A percentile compares a stretch with the other conserved stretches of the same genome.
phyloP scores from a whole-genome alignment of 2,329 filamentous ascomycete species.

The Alternaria ethzedia region DNA sequence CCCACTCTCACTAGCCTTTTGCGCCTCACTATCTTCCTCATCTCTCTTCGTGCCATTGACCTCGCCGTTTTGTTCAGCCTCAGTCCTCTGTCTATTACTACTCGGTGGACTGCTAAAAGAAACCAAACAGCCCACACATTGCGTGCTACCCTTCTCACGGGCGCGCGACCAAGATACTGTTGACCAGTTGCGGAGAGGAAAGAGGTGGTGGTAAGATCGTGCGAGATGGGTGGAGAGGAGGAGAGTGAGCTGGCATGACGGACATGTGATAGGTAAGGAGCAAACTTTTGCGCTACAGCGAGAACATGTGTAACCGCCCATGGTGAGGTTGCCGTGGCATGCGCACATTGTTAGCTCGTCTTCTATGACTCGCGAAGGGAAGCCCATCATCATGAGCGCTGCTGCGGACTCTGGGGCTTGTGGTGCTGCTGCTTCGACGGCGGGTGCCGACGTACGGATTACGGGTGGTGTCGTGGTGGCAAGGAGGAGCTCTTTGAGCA shows the following conservation, averaged over 20 bases:
- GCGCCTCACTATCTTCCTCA: slow-evolving; percentile 44
- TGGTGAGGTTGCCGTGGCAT: slow-evolving; percentile 82
- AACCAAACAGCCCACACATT: slow-evolving; percentile 80
- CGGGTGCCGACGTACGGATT: slow-evolving; percentile 64
- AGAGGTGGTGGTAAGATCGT: slow-evolving; percentile 49
- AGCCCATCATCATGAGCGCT: slow-evolving; percentile 93
- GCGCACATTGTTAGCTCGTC: slow-evolving; percentile 79
- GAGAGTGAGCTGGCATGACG: slow-evolving; percentile 86
- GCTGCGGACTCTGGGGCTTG: slow-evolving; percentile 50
- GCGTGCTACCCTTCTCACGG: slow-evolving; percentile 48
- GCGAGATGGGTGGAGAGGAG: slow-evolving; percentile 77
- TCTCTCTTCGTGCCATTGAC: slow-evolving; percentile 23
- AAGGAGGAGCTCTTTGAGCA: slow-evolving; percentile 89
- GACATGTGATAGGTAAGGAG: slow-evolving; percentile 86
- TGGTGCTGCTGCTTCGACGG: slow-evolving; percentile 37
- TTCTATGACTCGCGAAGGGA: slow-evolving; percentile 84
- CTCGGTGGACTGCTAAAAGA: slow-evolving; percentile 65
- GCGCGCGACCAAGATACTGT: slow-evolving; percentile 86
- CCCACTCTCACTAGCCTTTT: slow-evolving; percentile 75
- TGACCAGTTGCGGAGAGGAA: slow-evolving; percentile 77
- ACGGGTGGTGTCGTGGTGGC: slow-evolving; percentile 87
- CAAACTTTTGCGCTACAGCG: slow-evolving; percentile 90
- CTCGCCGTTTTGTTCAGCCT: slow-evolving; percentile 18
- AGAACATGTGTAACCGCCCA: slow-evolving; percentile 90
- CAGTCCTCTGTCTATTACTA: slow-evolving; percentile 9